Conservation (phyloP, 352 stramenopile genomes). For the Phytophthora pisi region DNA sequence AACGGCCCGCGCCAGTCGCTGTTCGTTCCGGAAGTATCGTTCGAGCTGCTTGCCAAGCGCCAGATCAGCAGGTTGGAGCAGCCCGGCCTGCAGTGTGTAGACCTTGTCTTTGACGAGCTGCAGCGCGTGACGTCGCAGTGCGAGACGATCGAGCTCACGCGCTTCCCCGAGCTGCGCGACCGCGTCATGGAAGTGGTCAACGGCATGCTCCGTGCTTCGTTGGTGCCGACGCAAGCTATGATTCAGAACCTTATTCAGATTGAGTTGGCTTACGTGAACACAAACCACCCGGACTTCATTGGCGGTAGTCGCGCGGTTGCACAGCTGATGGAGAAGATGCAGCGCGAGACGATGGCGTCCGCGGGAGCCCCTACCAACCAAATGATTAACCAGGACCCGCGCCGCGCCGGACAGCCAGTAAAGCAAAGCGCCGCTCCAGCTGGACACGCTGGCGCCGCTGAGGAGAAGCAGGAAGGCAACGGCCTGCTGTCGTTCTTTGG, state of each 20-base stretch:
- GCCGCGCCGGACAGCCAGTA: constrained; percentile 37
- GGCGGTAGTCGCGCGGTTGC: constrained; percentile 95
- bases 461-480: constrained; percentile 68
- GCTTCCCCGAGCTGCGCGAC: constrained; percentile 96
- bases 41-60: constrained; percentile 97
- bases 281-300: constrained; percentile 99
- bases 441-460: constrained; percentile 23
- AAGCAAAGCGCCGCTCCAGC: constrained; percentile 30
- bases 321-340: constrained; percentile 95
- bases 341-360: constrained; percentile 81
- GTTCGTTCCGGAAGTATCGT: constrained; percentile 99
- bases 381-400: constrained; percentile 59
- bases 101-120: constrained; percentile 99
- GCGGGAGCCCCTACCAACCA: constrained; percentile 39
- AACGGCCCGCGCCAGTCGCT: constrained; percentile 97
- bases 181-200: constrained; percentile 96
- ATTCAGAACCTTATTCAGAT: constrained; percentile 99
- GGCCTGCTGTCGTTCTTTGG: constrained; percentile 81
- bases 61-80: constrained; percentile 97
- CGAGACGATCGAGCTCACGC: constrained; percentile 95
- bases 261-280: constrained; percentile 99
- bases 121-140: constrained; percentile 95
- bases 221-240: constrained; percentile 91
- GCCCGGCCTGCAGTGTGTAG: constrained; percentile 96
- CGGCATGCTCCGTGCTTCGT: constrained; percentile 81